These are phyloP conservation scores for Pelargonium fulgidum DNA, from an alignment of 441 rosid genomes.

Conservation along the genomic window DNA sequence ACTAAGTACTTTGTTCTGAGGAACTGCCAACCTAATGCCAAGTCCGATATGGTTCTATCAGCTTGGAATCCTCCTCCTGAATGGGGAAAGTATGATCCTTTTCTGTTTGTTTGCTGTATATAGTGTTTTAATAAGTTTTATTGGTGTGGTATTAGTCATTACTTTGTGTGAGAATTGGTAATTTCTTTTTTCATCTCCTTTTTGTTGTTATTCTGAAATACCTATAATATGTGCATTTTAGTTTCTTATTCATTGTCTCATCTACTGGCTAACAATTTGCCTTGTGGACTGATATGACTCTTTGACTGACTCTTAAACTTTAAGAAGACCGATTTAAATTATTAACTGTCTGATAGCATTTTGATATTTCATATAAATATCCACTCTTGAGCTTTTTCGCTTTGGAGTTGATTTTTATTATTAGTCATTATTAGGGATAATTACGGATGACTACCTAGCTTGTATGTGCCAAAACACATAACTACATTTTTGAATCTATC, in stretches of 20 bases:
- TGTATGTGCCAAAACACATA: no score
- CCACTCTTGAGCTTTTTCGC: neutral
- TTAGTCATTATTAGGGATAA: no score
- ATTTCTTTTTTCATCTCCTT: neutral
- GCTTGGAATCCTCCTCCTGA: constrained; percentile 99
- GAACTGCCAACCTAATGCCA: constrained; percentile 72
- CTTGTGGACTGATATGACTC: neutral
- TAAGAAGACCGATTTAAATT: neutral
- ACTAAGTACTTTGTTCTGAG: constrained; percentile 77
- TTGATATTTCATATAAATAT: neutral
- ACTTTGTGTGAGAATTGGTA: neutral
- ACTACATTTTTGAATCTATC: no score
- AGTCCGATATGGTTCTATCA: constrained; percentile 83
- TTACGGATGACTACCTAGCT: no score
- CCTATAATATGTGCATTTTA: neutral
- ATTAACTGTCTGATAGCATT: neutral
- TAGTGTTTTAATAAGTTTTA: constrained; percentile 6
- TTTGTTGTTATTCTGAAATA: neutral
- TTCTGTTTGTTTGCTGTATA: constrained; percentile 14
- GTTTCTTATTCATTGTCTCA: neutral
- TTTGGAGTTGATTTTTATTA: neutral
- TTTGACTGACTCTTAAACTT: neutral
- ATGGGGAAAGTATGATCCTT: constrained; percentile 80
- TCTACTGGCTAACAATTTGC: neutral
- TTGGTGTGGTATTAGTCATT: neutral